Percentiles rank a stretch among this genome's conserved stretches.
Conservation (phyloP, 306 rosid genomes). For the Quercus robur region DNA sequence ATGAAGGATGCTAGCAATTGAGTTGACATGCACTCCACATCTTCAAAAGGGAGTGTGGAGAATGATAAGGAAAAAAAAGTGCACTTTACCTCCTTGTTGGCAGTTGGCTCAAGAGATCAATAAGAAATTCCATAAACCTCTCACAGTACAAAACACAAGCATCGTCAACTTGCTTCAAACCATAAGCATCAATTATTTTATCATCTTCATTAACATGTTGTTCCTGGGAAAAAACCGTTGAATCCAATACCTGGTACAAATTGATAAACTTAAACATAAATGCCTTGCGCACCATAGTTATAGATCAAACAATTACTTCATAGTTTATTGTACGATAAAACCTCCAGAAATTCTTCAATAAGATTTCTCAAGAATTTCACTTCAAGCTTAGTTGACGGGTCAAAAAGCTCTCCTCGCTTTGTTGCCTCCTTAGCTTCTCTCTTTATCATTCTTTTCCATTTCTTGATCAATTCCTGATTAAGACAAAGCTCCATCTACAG, state of each 20-base stretch:
- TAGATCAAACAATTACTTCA: conserved; percentile 6
- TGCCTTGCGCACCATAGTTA: neutral
- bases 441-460: conserved; percentile 91
- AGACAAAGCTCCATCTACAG: conserved; percentile 92
- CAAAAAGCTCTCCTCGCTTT: conserved; percentile 56
- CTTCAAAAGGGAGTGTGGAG: neutral
- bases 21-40: too few species aligned
- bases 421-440: conserved; percentile 62
- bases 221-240: conserved; percentile 51
- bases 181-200: conserved; percentile 37
- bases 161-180: conserved; percentile 48
- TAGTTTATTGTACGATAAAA: conserved; percentile 24
- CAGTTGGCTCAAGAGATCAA: conserved; percentile 96
- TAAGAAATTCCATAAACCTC: conserved; percentile 97
- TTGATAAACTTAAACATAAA: conserved; percentile 1
- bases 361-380: conserved; percentile 77
- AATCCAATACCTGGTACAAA: conserved; percentile 67
- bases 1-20: too few species aligned
- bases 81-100: conserved; percentile 83
- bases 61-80: neutral
- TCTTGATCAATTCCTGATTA: conserved; percentile 75
- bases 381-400: conserved; percentile 67
- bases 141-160: conserved; percentile 94
- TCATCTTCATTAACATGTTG: conserved; percentile 37
- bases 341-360: conserved; percentile 91